Evolutionary conservation across 2,329 filamentous ascomycete genomes (phyloP).

Genomic region (Claviceps pusilla): DNA sequence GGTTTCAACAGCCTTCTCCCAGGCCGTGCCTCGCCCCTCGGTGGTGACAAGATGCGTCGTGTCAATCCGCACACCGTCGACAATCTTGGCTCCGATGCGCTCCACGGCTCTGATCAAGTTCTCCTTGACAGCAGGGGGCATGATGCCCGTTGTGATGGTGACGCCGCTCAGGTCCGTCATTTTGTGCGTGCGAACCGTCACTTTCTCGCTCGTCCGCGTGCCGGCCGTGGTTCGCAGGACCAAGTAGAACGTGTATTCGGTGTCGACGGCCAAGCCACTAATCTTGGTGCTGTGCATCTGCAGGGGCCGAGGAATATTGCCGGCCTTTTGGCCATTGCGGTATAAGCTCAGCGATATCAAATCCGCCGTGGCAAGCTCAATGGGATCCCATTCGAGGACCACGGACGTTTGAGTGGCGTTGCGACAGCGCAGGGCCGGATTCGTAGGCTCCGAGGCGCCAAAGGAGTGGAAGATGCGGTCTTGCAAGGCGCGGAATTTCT

Average conservation of each 20-base stretch:
- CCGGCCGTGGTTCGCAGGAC: constrained; percentile 83
- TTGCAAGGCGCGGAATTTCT: constrained; percentile 73
- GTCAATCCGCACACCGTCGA: constrained; percentile 83
- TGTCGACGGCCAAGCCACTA: constrained; percentile 87
- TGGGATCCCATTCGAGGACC: constrained; percentile 94
- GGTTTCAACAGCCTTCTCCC: constrained; percentile 95
- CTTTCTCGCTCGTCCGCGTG: constrained; percentile 67
- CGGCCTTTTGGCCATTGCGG: constrained; percentile 91
- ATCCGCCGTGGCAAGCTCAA: constrained; percentile 82
- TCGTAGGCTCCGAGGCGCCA: constrained; percentile 59
- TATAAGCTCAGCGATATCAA: constrained; percentile 80
- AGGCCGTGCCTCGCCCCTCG: constrained; percentile 73
- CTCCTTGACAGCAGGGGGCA: constrained; percentile 60
- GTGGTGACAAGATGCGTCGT: constrained; percentile 98
- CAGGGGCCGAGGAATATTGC: constrained; percentile 75
- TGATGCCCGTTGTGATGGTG: constrained; percentile 79
- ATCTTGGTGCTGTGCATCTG: constrained; percentile 95
- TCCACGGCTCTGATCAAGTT: constrained; percentile 61
- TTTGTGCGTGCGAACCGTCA: constrained; percentile 84
- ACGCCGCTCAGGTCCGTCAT: constrained; percentile 96
- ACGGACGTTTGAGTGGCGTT: constrained; percentile 98
- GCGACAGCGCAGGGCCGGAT: constrained; percentile 73
- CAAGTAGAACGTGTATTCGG: constrained; percentile 88
- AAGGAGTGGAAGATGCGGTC: constrained; percentile 76
- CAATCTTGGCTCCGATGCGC: constrained; percentile 81